Conservation (phyloP, 345 rosid genomes). For the Gossypium arboreum region DNA sequence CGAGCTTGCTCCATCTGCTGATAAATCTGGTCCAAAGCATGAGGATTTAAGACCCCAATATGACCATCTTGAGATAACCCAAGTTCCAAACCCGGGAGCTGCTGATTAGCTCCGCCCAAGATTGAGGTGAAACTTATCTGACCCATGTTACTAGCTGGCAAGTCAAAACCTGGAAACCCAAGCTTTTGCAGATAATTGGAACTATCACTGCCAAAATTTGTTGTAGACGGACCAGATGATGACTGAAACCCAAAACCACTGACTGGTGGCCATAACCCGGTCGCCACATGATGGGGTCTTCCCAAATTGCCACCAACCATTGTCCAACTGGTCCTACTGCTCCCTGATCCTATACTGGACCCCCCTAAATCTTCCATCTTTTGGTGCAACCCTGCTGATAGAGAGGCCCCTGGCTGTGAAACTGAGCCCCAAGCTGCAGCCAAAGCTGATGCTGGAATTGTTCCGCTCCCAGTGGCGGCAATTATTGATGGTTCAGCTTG, state of each 20-base stretch:
- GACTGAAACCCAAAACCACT: constrained; percentile 64
- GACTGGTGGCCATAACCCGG: constrained; percentile 75
- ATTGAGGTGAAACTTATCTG: constrained; percentile 78
- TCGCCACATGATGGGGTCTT: constrained; percentile 56
- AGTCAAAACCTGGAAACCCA: constrained; percentile 80
- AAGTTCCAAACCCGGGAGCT: constrained; percentile 87
- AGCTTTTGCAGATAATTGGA: constrained; percentile 52
- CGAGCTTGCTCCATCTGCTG: constrained; percentile 86
- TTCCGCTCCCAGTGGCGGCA: constrained; percentile 89
- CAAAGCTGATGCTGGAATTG: constrained; percentile 93
- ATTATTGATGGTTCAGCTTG: constrained; percentile 93
- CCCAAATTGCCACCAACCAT: constrained; percentile 56
- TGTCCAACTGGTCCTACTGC: constrained; percentile 62
- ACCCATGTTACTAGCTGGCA: constrained; percentile 53
- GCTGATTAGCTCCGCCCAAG: constrained; percentile 52
- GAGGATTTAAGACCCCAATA: constrained; percentile 76
- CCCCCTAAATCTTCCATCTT: constrained; percentile 61
- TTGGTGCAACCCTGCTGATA: constrained; percentile 69
- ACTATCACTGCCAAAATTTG: constrained; percentile 50
- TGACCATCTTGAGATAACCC: constrained; percentile 92
- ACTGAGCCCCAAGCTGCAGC: constrained; percentile 57
- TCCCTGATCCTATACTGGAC: constrained; percentile 42
- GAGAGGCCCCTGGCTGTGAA: constrained; percentile 57
- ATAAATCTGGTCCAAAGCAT: constrained; percentile 73
- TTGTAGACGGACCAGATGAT: constrained; percentile 42